Base-by-base conservation (phyloP, 148 eudicot genomes). In the Arctostaphylos glauca region DNA sequence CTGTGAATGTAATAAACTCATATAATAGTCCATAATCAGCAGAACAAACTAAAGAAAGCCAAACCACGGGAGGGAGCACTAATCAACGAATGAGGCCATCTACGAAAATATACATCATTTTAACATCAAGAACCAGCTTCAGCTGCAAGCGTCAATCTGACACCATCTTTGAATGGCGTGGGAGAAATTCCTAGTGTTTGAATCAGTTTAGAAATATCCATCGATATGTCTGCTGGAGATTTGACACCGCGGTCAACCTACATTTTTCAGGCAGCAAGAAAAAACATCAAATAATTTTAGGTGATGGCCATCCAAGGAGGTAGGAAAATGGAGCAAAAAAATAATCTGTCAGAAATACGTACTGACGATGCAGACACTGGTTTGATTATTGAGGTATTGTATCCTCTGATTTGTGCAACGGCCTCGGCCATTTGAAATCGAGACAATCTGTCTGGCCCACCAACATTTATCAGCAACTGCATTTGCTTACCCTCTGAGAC, bases 201-300 rank as follows among this genome's bases (percentile, higher is more conserved):
- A 18, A 87, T 84, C 86, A 94, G 81, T 83, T 88, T 93, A 78
- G 82, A 79, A 66, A 92, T 93, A 81, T 96, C 97, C 99, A 96
- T 94, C 79, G 99, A 96, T 83, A 93, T 96, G 83, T 96, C 99
- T 52, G 98, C 79, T 16, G 99, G 99, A 31, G 99, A 96, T 67
- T 89, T 91, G 10, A 96, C 95, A 67, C 99, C 95, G 0, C 99
- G 97, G 85, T 96, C 93, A 78, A 96, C 91, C 98, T 96, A 84
- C 70, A 44, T 21, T 55, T 83, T 64, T 31, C 38, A 31, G 38
- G 38, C 38, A 31, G 38, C 38, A 31, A 31, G 38, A 31, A 31
- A 31, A 31, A 31, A 31, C 38, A 31, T 31, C 38, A 31, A 31
- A 31, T 31, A 1, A 31, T 31, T 31, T 31, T 48, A 25, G 5